Percentiles rank a stretch among this genome's conserved stretches.
Conservation (phyloP, 371 early-diverging fungal genomes). For the Lichtheimia corymbifera region DNA sequence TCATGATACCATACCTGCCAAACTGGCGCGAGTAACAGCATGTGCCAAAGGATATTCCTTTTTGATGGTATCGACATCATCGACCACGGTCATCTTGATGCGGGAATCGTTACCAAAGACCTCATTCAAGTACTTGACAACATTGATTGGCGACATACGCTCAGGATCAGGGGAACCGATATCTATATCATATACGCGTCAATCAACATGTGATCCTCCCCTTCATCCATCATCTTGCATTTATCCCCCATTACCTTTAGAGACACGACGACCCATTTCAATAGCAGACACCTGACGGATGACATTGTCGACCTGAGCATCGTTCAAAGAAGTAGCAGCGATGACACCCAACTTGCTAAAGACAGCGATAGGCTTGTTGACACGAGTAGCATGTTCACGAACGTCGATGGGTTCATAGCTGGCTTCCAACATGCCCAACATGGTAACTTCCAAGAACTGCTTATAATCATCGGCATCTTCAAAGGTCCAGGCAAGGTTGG, state of each 20-base stretch:
- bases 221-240: not conserved
- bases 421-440: constrained; percentile 74
- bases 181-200: constrained; percentile 43
- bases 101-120: constrained; percentile 49
- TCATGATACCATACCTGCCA: constrained; percentile 42
- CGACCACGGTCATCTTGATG: constrained; percentile 66
- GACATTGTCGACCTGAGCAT: constrained; percentile 26
- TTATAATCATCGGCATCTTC: constrained; percentile 55
- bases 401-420: constrained; percentile 79
- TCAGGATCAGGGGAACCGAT: constrained; percentile 86
- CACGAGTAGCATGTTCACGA: constrained; percentile 65
- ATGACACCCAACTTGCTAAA: constrained; percentile 55
- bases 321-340: constrained; percentile 28
- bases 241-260: constrained; percentile 45
- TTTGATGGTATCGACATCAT: constrained; percentile 66
- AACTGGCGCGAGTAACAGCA: constrained; percentile 80
- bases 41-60: constrained; percentile 84
- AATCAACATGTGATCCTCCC: not conserved
- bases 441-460: constrained; percentile 70
- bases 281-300: constrained; percentile 64
- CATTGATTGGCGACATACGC: constrained; percentile 80
- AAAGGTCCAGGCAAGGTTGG: constrained; percentile 30
- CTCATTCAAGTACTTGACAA: constrained; percentile 69
- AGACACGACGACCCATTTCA: constrained; percentile 75
- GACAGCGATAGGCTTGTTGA: constrained; percentile 40